phyloP scores from a whole-genome alignment of 805 yeast species.

The Pichia phayaonensis region DNA sequence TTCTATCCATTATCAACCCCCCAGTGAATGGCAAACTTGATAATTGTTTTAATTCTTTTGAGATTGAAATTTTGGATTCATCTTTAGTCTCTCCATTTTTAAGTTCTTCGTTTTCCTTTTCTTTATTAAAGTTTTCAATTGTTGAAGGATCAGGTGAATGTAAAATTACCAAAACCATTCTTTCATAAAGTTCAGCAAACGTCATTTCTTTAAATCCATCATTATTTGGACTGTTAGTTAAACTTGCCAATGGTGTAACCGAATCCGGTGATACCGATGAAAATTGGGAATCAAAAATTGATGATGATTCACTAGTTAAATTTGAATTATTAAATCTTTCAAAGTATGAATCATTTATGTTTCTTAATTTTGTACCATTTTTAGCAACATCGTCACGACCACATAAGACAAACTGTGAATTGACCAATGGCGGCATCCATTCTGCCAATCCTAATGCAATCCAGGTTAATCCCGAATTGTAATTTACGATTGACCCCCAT shows the following conservation, averaged over 20 bases:
- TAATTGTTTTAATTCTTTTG: conserved; percentile 19
- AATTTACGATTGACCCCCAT: conserved; percentile 73
- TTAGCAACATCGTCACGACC: conserved; percentile 42
- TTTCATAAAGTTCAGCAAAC: conserved; percentile 65
- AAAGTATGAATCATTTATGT: conserved; percentile 27
- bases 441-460: conserved; percentile 82
- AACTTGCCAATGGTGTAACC: conserved; percentile 19
- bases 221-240: conserved; percentile 12
- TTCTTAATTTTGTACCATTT: conserved; percentile 30
- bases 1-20: conserved; percentile 58
- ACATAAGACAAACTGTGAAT: conserved; percentile 45
- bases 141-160: conserved; percentile 55
- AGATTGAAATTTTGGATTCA: not conserved
- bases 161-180: conserved; percentile 64
- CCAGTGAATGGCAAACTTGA: conserved; percentile 30
- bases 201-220: conserved; percentile 33
- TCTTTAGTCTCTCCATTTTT: not conserved
- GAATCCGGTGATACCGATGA: conserved; percentile 21
- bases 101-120: not conserved
- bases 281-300: conserved; percentile 19
- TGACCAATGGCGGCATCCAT: conserved; percentile 68
- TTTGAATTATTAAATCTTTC: conserved; percentile 20
- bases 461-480: conserved; percentile 82
- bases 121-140: conserved; percentile 4
- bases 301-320: conserved; percentile 13